Percentiles rank a stretch among this genome's conserved stretches.
Conservation (phyloP, 2,329 filamentous ascomycete species). For the Sporothrix schenckii region DNA sequence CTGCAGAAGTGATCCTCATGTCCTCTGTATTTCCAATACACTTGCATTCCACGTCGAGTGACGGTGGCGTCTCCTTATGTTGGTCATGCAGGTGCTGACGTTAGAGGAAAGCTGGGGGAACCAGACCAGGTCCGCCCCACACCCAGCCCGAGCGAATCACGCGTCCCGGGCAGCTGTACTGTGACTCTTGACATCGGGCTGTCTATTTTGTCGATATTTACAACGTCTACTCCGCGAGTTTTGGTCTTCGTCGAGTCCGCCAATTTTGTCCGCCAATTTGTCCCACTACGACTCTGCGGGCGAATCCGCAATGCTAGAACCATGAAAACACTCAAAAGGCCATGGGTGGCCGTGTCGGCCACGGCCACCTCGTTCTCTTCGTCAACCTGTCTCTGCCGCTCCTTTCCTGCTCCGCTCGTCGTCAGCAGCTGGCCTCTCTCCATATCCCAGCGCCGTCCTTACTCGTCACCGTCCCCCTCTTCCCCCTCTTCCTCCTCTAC, state of each 20-base stretch:
- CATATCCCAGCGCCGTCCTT: conserved; percentile 40
- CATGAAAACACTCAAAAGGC: conserved; percentile 49
- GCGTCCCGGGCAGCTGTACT: background rate
- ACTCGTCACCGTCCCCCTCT: background rate
- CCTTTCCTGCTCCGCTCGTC: background rate
- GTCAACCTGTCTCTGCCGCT: background rate
- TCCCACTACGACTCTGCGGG: background rate
- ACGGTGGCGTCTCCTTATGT: background rate
- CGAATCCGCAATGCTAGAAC: conserved; percentile 46
- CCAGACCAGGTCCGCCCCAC: conserved; percentile 8
- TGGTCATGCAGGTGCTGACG: background rate
- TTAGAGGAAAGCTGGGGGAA: conserved; percentile 13
- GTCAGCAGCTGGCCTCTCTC: conserved; percentile 42
- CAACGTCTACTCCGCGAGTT: background rate
- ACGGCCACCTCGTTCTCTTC: conserved; percentile 31
- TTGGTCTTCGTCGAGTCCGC: background rate
- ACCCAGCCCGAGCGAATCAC: conserved; percentile 15
- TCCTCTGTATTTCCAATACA: too few species aligned
- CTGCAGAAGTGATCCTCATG: too few species aligned
- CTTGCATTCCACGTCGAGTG: too few species aligned
- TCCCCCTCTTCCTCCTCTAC: background rate
- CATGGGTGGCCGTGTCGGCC: conserved; percentile 45
- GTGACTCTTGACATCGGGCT: conserved; percentile 23
- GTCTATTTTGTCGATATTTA: background rate
- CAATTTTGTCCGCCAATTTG: background rate